Evolutionary conservation across 805 yeast species (phyloP).

Genomic region (Zygoascus ofunaensis): DNA sequence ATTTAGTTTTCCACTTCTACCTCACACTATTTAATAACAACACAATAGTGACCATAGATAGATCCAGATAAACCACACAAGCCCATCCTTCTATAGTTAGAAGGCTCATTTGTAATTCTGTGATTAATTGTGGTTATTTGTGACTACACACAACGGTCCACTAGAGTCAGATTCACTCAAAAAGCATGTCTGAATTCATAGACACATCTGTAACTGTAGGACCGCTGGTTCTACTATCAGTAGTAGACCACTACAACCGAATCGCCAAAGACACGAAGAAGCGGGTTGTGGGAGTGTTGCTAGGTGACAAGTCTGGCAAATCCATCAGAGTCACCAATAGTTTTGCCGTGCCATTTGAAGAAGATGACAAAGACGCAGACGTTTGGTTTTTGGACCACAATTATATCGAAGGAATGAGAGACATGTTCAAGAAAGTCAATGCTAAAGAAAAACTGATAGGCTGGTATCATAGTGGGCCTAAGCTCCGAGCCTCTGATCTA

Average conservation of each 20-base stretch:
- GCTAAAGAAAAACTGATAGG: constrained; percentile 95
- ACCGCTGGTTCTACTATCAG: constrained; percentile 87
- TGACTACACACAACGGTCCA: too few species aligned
- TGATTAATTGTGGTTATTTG: too few species aligned
- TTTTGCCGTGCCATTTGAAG: constrained; percentile 97
- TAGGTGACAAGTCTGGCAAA: constrained; percentile 62
- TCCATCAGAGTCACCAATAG: constrained; percentile 75
- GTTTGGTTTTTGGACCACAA: constrained; percentile 98
- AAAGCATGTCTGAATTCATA: not conserved
- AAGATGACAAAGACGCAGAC: constrained; percentile 80
- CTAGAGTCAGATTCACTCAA: too few species aligned
- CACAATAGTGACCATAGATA: too few species aligned
- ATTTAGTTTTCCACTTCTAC: too few species aligned
- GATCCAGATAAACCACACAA: too few species aligned
- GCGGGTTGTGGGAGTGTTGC: constrained; percentile 87
- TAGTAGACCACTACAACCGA: constrained; percentile 91
- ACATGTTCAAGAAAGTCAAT: constrained; percentile 94
- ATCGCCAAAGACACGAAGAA: constrained; percentile 64
- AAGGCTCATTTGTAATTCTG: too few species aligned
- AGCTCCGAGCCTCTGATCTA: constrained; percentile 76
- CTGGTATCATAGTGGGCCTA: constrained; percentile 99
- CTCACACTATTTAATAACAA: too few species aligned
- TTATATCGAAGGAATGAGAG: constrained; percentile 91
- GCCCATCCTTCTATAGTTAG: too few species aligned
- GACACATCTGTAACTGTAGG: constrained; percentile 67